These are phyloP conservation scores for Saccharomycopsis fibuligera DNA, from an alignment of 805 yeast genomes.

Conservation along the genomic window DNA sequence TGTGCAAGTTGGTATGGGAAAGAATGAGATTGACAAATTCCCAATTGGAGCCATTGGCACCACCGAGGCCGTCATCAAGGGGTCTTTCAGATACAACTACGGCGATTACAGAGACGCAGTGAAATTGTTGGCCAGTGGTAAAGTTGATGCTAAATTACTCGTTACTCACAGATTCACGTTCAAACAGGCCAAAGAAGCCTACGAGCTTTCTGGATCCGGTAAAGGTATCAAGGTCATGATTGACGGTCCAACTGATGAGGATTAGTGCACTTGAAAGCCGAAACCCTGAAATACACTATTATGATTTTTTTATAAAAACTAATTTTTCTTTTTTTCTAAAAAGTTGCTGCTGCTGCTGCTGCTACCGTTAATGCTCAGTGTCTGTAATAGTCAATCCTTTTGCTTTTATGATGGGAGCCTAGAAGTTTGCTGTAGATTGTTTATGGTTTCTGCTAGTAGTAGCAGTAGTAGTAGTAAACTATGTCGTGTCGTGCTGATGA, in stretches of 20 bases:
- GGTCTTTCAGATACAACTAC: slow-evolving; percentile 74
- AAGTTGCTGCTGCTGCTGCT: no score
- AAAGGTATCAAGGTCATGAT: slow-evolving; percentile 74
- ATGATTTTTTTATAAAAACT: no score
- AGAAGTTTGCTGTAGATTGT: no score
- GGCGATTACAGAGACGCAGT: slow-evolving; percentile 75
- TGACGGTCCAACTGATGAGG: slow-evolving; percentile 51
- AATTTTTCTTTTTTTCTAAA: no score
- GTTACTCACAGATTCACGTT: slow-evolving; percentile 72
- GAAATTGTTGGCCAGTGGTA: slow-evolving; percentile 54
- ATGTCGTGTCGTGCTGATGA: no score
- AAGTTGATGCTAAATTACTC: slow-evolving; percentile 58
- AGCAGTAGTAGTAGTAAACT: no score
- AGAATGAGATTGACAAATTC: slow-evolving; percentile 51
- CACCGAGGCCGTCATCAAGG: slow-evolving; percentile 64
- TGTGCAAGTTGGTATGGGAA: slow-evolving; percentile 86
- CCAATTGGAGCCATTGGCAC: slow-evolving; percentile 67
- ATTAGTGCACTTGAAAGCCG: no score
- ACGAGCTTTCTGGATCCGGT: slow-evolving; percentile 48
- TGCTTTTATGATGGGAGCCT: no score
- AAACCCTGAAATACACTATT: no score
- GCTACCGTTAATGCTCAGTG: no score
- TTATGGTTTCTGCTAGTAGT: no score
- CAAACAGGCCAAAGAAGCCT: slow-evolving; percentile 69
- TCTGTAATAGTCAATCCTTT: no score